phyloP scores from a whole-genome alignment of 192 early-diverging fungal genomes.

The Ramicandelaber brevisporus region DNA sequence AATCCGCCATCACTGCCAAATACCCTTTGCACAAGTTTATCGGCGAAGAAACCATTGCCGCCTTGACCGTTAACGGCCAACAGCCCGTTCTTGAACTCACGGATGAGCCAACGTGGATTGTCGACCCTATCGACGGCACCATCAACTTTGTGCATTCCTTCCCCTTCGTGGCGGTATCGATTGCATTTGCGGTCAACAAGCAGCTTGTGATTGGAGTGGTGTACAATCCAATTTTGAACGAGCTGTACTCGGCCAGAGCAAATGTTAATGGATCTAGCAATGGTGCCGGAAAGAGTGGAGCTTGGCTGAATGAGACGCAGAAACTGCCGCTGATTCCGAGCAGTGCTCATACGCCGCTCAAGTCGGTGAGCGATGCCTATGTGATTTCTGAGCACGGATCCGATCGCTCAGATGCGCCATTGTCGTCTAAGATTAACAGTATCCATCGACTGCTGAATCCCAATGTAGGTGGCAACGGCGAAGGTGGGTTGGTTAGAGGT shows the following conservation, averaged over 20 bases:
- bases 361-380: slow-evolving; percentile 37
- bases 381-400: slow-evolving; percentile 70
- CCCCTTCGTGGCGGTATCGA: slow-evolving; percentile 68
- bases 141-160: slow-evolving; percentile 51
- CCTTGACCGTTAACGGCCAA: slow-evolving; percentile 10
- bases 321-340: slow-evolving; percentile 30
- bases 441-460: slow-evolving; percentile 33
- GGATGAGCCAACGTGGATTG: slow-evolving; percentile 63
- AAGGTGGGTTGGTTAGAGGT: slow-evolving; percentile 31
- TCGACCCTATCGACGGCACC: slow-evolving; percentile 65
- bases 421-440: slow-evolving; percentile 40
- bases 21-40: slow-evolving; percentile 61
- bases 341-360: slow-evolving; percentile 23
- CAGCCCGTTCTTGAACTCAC: slow-evolving; percentile 25
- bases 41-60: slow-evolving; percentile 63
- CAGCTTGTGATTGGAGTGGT: slow-evolving; percentile 68
- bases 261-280: slow-evolving; percentile 10
- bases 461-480: slow-evolving; percentile 11
- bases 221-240: slow-evolving; percentile 69
- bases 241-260: slow-evolving; percentile 25
- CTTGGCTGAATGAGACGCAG: slow-evolving; percentile 24
- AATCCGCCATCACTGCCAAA: slow-evolving; percentile 20
- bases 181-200: slow-evolving; percentile 49
- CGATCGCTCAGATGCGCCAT: slow-evolving; percentile 20
- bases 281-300: no score